These are phyloP conservation scores for Sugiyamaella grinbergsii DNA, from an alignment of 1,139 yeast genomes.

Conservation along the genomic window DNA sequence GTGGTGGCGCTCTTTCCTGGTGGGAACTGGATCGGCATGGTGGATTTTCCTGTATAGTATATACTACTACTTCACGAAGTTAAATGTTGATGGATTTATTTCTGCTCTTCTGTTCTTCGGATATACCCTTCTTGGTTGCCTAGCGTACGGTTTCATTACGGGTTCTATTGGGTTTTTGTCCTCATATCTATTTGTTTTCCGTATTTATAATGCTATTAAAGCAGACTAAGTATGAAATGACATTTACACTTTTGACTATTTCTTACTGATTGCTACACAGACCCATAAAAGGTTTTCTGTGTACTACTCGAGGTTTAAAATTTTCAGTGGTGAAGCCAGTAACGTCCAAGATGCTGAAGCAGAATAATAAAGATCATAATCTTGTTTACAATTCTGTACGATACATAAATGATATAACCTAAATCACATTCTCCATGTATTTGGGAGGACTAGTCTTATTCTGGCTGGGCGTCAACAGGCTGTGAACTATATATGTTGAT, in stretches of 20 bases:
- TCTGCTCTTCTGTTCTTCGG: slow-evolving; percentile 69
- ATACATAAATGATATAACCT: too few relatives aligned
- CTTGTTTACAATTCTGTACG: too few relatives aligned
- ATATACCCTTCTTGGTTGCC: slow-evolving; percentile 67
- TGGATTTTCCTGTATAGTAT: slow-evolving; percentile 69
- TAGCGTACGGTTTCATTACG: slow-evolving; percentile 66
- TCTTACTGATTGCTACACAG: too few relatives aligned
- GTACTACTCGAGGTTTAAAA: neutral
- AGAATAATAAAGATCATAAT: too few relatives aligned
- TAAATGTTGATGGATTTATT: slow-evolving; percentile 55
- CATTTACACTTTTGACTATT: neutral
- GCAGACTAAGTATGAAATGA: slow-evolving; percentile 4
- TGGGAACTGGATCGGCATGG: slow-evolving; percentile 71
- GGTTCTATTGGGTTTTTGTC: slow-evolving; percentile 75
- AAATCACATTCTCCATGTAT: too few relatives aligned
- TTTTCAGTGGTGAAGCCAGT: too few relatives aligned
- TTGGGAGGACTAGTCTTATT: too few relatives aligned
- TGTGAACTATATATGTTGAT: too few relatives aligned
- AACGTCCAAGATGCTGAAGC: too few relatives aligned
- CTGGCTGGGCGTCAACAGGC: too few relatives aligned
- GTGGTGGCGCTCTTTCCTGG: slow-evolving; percentile 83
- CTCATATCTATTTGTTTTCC: slow-evolving; percentile 60
- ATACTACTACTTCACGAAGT: slow-evolving; percentile 56
- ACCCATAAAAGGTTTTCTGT: too few relatives aligned
- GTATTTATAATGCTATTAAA: slow-evolving; percentile 60